A percentile compares a stretch with the other conserved stretches of the same genome.
Evolutionary conservation across 1,139 yeast species (phyloP).

Genomic region (Sugiyamaella neomexicana): DNA sequence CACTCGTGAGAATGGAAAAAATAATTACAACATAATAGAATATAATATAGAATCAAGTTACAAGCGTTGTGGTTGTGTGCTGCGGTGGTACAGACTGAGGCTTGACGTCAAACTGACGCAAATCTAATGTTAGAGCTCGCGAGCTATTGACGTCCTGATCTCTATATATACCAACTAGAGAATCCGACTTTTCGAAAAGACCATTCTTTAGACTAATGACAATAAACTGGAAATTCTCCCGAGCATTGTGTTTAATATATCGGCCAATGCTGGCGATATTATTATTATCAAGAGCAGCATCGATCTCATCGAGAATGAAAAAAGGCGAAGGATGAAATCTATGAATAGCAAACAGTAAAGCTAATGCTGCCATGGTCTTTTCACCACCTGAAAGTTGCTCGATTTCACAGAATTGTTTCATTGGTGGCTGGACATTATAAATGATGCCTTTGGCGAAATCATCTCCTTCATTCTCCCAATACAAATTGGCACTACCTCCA

Average conservation of each 20-base stretch:
- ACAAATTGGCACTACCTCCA: conserved; percentile 91
- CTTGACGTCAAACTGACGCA: conserved; percentile 18
- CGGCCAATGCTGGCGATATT: conserved; percentile 84
- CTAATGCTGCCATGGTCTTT: conserved; percentile 93
- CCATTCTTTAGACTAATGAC: conserved; percentile 90
- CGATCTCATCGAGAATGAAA: conserved; percentile 93
- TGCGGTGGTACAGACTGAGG: not conserved
- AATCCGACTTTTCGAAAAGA: conserved; percentile 83
- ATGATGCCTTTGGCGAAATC: conserved; percentile 70
- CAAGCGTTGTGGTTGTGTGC: not conserved
- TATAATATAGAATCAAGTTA: too few relatives aligned
- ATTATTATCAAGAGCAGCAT: conserved; percentile 91
- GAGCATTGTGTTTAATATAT: conserved; percentile 75
- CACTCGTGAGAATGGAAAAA: conserved; percentile 13
- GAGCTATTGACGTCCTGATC: conserved; percentile 79
- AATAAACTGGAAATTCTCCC: conserved; percentile 83
- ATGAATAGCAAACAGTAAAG: conserved; percentile 86
- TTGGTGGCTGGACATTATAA: conserved; percentile 96
- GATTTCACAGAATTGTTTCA: conserved; percentile 92
- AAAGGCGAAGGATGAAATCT: conserved; percentile 93
- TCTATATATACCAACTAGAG: conserved; percentile 89
- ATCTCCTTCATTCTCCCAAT: conserved; percentile 85
- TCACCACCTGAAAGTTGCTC: conserved; percentile 95
- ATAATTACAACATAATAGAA: not conserved
- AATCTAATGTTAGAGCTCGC: conserved; percentile 52